phyloP scores from a whole-genome alignment of 495 filamentous ascomycete species.

The Aspergillus ostianus region DNA sequence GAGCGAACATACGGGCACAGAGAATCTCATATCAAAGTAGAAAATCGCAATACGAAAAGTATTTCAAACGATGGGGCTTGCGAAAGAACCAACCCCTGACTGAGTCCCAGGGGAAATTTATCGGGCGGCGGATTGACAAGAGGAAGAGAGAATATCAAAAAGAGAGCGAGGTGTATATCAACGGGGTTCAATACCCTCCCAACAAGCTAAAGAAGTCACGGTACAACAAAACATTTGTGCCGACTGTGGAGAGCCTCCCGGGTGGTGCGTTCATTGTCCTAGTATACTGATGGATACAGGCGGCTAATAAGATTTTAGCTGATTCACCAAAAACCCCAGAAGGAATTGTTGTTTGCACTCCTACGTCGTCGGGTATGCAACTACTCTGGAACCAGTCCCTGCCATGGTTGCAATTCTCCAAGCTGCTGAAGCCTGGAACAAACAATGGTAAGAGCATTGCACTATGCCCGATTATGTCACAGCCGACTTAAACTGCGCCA shows the following conservation, averaged over 20 bases:
- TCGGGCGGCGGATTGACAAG: conserved; percentile 11
- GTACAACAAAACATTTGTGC: conserved; percentile 14
- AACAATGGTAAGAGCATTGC: neutral
- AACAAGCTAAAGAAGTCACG: conserved; percentile 9
- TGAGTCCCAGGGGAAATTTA: conserved; percentile 1
- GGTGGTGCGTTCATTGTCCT: conserved; percentile 2
- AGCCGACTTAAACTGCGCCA: neutral
- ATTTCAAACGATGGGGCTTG: conserved; percentile 12
- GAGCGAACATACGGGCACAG: no score
- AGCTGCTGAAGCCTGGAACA: conserved; percentile 4
- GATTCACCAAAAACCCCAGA: conserved; percentile 16
- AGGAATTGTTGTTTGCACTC: conserved; percentile 13
- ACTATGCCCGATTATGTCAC: neutral
- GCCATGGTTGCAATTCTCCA: conserved; percentile 15
- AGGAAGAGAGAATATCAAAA: conserved; percentile 11
- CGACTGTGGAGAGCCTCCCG: conserved; percentile 7
- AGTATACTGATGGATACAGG: neutral
- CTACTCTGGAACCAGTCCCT: conserved; percentile 9
- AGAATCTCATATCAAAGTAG: conserved; percentile 4
- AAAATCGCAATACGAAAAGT: conserved; percentile 8
- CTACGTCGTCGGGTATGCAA: conserved; percentile 10
- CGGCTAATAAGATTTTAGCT: conserved; percentile 1
- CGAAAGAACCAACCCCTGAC: conserved; percentile 11
- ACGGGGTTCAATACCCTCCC: conserved; percentile 6
- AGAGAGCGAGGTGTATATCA: conserved; percentile 17